Base-by-base conservation (phyloP, 345 rosid genomes). In the Turritis glabra region DNA sequence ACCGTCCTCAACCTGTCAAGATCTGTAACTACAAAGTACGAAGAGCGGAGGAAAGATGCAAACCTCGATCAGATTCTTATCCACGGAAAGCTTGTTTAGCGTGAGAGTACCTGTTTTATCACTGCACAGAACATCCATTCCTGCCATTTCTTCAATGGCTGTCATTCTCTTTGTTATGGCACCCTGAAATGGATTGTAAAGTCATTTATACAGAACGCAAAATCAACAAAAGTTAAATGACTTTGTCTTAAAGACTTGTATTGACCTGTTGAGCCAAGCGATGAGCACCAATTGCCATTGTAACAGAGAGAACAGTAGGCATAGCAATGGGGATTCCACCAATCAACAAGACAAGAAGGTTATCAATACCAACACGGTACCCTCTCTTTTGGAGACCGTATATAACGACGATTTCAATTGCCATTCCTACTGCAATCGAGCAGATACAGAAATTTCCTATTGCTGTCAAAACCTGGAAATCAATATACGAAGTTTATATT, bases 91-190 rank as follows among this genome's bases (percentile, higher is more conserved):
- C 80, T 93, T 93, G 87, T 93, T 93, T 13, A 90, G 93, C 19
- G 98, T 93, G 48, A 88, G 81, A 73, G 98, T 93, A 75, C 98
- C 93, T 0, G 96, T 93, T 84, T 93, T 78, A 21, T 78, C 81
- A 77, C 98, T 90, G 74, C 98, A 93, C 18, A 93, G 77, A 74
- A 92, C 96, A 86, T 92, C 98, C 98, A 92, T 92, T 21, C 98
- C 98, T 3, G 96, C 95, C 98, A 93, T 93, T 83, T 93, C 98
- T 80, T 90, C 98, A 46, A 93, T 93, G 14, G 98, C 96, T 35
- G 98, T 89, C 97, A 93, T 93, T 71, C 98, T 86, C 82, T 90
- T 93, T 46, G 96, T 93, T 69, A 90, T 90, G 61, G 94, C 97
- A 41, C 97, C 98, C 92, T 90, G 74, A 27, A 54, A 52, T 9